A percentile compares a stretch with the other conserved stretches of the same genome.
phyloP scores from a whole-genome alignment of 768 basidiomycete species.

The Agaricus sinodeliciosus region DNA sequence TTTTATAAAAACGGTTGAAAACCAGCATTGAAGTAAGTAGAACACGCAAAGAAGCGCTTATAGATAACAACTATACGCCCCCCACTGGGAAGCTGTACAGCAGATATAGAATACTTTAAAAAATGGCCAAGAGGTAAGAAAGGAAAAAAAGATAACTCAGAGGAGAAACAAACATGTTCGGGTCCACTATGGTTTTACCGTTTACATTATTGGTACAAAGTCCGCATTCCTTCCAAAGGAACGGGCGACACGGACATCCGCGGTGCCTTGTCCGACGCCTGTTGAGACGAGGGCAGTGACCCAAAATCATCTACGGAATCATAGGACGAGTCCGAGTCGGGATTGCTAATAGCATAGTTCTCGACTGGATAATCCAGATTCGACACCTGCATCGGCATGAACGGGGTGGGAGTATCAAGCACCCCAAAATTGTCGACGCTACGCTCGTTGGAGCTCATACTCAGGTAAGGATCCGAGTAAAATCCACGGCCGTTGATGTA shows the following conservation, averaged over 20 bases:
- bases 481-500: constrained; percentile 18
- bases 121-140: neutral
- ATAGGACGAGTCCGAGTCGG: constrained; percentile 13
- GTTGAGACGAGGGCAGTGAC: neutral
- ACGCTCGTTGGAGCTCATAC: neutral
- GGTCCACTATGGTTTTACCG: neutral
- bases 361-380: constrained; percentile 10
- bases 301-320: constrained; percentile 5
- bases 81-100: neutral
- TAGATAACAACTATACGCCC: neutral
- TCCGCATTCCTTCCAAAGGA: constrained; percentile 2
- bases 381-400: neutral
- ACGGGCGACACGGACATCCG: neutral
- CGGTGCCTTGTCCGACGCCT: no score
- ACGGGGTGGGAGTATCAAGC: neutral
- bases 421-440: neutral
- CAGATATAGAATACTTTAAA: neutral
- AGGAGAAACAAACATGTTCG: neutral
- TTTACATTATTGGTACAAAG: constrained; percentile 1
- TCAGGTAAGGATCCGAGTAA: neutral
- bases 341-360: constrained; percentile 17
- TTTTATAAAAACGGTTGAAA: neutral
- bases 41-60: neutral
- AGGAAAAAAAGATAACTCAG: neutral
- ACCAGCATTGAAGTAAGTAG: neutral